Percentiles rank a stretch among this genome's conserved stretches.
phyloP scores from a whole-genome alignment of 1,284 basidiomycete species.

The Trichosporon sp. region DNA sequence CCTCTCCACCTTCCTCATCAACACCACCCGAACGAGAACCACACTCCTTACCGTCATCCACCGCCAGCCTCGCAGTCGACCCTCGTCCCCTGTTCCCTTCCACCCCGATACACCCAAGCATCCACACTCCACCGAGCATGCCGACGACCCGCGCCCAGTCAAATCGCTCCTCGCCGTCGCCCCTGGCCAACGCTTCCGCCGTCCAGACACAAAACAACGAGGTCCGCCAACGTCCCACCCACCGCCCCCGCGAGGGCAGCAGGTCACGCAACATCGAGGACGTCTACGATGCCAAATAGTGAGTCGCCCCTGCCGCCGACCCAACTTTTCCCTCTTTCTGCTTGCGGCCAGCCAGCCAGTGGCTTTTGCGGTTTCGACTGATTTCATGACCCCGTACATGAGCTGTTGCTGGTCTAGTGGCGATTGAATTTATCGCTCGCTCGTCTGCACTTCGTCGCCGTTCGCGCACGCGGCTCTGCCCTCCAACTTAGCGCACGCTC shows the following conservation, averaged over 20 bases:
- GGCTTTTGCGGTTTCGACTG: background rate
- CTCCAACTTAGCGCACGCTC: background rate
- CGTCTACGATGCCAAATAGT: conserved; percentile 50
- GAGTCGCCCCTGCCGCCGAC: conserved; percentile 18
- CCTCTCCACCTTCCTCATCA: background rate
- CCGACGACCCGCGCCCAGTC: conserved; percentile 34
- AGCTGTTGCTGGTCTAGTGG: background rate
- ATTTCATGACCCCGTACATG: background rate
- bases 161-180: background rate
- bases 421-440: background rate
- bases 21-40: background rate
- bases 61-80: background rate
- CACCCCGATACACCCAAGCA: background rate
- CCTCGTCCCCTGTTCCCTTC: background rate
- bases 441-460: background rate
- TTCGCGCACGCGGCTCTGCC: background rate
- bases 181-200: conserved; percentile 10
- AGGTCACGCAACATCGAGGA: conserved; percentile 39
- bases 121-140: conserved; percentile 18
- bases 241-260: conserved; percentile 31
- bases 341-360: background rate
- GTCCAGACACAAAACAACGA: conserved; percentile 15
- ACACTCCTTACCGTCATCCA: conserved; percentile 1
- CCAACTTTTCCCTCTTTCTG: background rate
- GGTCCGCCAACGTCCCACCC: conserved; percentile 14